These are phyloP conservation scores for Amauroascus verrucosus DNA, from an alignment of 2,329 filamentous ascomycete genomes.

Conservation along the genomic window DNA sequence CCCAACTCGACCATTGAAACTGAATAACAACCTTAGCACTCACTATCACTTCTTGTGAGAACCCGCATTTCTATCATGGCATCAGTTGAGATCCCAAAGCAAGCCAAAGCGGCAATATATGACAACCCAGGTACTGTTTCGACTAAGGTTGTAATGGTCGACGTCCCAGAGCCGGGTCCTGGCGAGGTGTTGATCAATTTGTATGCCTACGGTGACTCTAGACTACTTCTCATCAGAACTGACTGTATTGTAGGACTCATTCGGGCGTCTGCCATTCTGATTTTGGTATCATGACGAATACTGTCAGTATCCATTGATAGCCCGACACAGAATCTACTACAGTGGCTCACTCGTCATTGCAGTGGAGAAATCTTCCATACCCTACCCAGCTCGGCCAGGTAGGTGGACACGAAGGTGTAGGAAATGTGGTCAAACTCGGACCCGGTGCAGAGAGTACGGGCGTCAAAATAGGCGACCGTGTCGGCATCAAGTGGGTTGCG, in stretches of 20 bases:
- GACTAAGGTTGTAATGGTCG: slow-evolving; percentile 53
- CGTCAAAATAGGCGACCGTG: slow-evolving; percentile 56
- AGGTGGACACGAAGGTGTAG: slow-evolving; percentile 60
- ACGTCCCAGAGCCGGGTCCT: slow-evolving; percentile 53
- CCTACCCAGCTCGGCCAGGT: slow-evolving; percentile 53
- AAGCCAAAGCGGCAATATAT: slow-evolving; percentile 54
- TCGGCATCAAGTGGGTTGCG: slow-evolving; percentile 60
- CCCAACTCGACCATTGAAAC: too few relatives aligned
- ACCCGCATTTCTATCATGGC: slow-evolving; percentile 21
- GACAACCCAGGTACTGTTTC: slow-evolving; percentile 56
- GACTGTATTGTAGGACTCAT: slow-evolving; percentile 40
- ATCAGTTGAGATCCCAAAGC: slow-evolving; percentile 42
- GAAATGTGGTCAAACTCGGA: slow-evolving; percentile 55
- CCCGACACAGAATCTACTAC: not conserved
- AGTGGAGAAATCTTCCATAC: slow-evolving; percentile 49
- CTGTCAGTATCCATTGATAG: slow-evolving; percentile 18
- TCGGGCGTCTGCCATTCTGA: slow-evolving; percentile 58
- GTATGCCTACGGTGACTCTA: slow-evolving; percentile 27
- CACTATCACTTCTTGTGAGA: too few relatives aligned
- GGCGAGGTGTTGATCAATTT: slow-evolving; percentile 55
- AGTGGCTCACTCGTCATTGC: not conserved
- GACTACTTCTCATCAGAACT: not conserved
- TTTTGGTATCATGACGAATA: slow-evolving; percentile 46
- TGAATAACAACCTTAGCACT: too few relatives aligned
- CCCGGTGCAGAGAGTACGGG: slow-evolving; percentile 46